These are phyloP conservation scores for Elongisporangium prolatum DNA, from an alignment of 352 stramenopile genomes.

Conservation along the genomic window DNA sequence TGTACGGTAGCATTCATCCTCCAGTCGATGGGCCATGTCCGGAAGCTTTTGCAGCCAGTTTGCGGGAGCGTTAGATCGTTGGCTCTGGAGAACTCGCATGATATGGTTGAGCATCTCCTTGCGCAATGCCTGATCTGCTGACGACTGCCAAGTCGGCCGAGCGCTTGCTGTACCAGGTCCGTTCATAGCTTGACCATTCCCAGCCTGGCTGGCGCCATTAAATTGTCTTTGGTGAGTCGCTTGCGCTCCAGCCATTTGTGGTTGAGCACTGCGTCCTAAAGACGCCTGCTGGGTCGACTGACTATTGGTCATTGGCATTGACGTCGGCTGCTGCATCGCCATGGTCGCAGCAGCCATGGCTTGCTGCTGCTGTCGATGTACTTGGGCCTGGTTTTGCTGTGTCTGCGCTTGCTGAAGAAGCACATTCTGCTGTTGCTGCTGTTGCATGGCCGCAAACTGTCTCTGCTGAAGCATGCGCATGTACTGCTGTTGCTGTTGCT, in stretches of 20 bases:
- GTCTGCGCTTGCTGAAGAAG: conserved; percentile 34
- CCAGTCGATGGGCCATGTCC: conserved; percentile 96
- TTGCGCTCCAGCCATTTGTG: conserved; percentile 30
- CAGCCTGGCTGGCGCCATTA: conserved; percentile 14
- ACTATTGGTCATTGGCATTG: neutral
- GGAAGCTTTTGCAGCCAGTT: conserved; percentile 97
- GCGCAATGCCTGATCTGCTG: conserved; percentile 63
- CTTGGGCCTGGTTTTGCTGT: conserved; percentile 27
- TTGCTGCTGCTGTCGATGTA: conserved; percentile 32
- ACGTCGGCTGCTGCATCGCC: neutral
- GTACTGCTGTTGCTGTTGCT: conserved; percentile 84
- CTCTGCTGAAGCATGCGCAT: conserved; percentile 59
- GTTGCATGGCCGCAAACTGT: conserved; percentile 33
- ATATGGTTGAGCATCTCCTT: conserved; percentile 90
- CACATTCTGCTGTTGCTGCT: conserved; percentile 23
- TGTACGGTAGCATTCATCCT: conserved; percentile 95
- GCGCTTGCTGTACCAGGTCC: conserved; percentile 6
- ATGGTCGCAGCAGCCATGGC: conserved; percentile 1
- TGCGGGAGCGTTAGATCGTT: conserved; percentile 92
- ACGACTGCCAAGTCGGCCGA: conserved; percentile 63
- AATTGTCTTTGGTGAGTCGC: conserved; percentile 25
- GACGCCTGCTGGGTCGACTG: neutral
- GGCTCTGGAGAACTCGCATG: conserved; percentile 93
- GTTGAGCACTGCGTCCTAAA: conserved; percentile 10
- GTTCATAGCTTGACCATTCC: conserved; percentile 18